phyloP scores from a whole-genome alignment of 768 basidiomycete genomes.

The Phylloporus sp. region DNA sequence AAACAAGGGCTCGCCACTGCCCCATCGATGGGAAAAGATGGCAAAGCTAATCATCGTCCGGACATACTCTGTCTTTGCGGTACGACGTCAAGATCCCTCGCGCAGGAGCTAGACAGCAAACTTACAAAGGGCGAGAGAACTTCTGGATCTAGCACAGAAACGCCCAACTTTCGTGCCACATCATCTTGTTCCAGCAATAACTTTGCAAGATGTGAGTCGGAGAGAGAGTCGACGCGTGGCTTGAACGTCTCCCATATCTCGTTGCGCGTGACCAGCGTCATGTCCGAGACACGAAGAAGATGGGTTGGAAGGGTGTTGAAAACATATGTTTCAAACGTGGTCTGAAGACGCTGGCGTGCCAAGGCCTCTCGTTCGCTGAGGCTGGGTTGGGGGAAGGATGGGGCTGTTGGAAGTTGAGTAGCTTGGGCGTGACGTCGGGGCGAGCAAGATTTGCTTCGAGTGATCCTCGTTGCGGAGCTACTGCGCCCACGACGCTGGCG shows the following conservation, averaged over 20 bases:
- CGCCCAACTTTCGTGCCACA: conserved; percentile 17
- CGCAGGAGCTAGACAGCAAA: background rate
- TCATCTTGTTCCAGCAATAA: conserved; percentile 23
- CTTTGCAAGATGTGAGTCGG: conserved; percentile 22
- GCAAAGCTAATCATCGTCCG: conserved; percentile 21
- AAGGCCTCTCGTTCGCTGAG: conserved; percentile 20
- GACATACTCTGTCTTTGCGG: conserved; percentile 14
- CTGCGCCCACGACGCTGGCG: conserved; percentile 19
- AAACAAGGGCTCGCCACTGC: conserved; percentile 17
- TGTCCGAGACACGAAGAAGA: conserved; percentile 20
- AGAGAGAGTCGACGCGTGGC: conserved; percentile 16
- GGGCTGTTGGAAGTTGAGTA: conserved; percentile 10
- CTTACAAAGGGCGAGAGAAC: conserved; percentile 20
- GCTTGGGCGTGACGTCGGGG: conserved; percentile 22
- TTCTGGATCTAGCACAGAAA: conserved; percentile 20
- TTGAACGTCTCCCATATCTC: conserved; percentile 20
- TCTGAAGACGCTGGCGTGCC: conserved; percentile 17
- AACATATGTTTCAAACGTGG: conserved; percentile 23
- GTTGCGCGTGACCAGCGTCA: conserved; percentile 18
- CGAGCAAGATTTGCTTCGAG: conserved; percentile 17
- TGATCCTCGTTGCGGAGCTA: conserved; percentile 12
- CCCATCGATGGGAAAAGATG: conserved; percentile 28
- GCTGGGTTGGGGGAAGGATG: conserved; percentile 15
- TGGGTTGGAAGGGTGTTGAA: conserved; percentile 24
- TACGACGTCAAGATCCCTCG: conserved; percentile 2